Evolutionary conservation across 371 early-diverging fungal species (phyloP).

Genomic region (Mortierella sp.): DNA sequence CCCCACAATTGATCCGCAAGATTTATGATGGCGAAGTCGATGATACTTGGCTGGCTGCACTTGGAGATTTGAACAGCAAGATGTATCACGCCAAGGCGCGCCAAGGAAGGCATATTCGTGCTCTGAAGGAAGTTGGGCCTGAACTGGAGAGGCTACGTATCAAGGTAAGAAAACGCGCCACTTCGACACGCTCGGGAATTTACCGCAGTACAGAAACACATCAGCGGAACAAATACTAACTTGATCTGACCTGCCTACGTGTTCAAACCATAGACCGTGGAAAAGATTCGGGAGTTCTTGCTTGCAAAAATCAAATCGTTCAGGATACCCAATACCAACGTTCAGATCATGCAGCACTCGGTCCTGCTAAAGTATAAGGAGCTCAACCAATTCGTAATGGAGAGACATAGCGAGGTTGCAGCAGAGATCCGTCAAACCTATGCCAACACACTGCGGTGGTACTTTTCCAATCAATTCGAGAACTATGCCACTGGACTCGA

Average conservation of each 20-base stretch:
- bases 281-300: slow-evolving; percentile 89
- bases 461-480: slow-evolving; percentile 91
- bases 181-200: too few species aligned
- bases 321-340: slow-evolving; percentile 90
- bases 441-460: slow-evolving; percentile 85
- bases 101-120: slow-evolving; percentile 77
- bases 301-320: slow-evolving; percentile 86
- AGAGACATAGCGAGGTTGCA: slow-evolving; percentile 91
- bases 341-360: slow-evolving; percentile 92
- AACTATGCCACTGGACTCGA: slow-evolving; percentile 82
- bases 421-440: slow-evolving; percentile 89
- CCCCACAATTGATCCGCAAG: slow-evolving; percentile 85
- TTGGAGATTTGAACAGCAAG: slow-evolving; percentile 87
- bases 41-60: slow-evolving; percentile 85
- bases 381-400: slow-evolving; percentile 88
- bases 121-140: slow-evolving; percentile 88
- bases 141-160: slow-evolving; percentile 90
- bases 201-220: neutral
- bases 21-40: slow-evolving; percentile 93
- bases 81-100: slow-evolving; percentile 86
- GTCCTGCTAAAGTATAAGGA: slow-evolving; percentile 90
- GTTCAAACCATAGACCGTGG: slow-evolving; percentile 66
- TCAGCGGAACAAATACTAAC: neutral
- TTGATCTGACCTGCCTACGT: neutral
- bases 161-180: slow-evolving; percentile 60